Evolutionary conservation across 805 yeast genomes (phyloP).

Genomic region (Nakazawaea ernobii): DNA sequence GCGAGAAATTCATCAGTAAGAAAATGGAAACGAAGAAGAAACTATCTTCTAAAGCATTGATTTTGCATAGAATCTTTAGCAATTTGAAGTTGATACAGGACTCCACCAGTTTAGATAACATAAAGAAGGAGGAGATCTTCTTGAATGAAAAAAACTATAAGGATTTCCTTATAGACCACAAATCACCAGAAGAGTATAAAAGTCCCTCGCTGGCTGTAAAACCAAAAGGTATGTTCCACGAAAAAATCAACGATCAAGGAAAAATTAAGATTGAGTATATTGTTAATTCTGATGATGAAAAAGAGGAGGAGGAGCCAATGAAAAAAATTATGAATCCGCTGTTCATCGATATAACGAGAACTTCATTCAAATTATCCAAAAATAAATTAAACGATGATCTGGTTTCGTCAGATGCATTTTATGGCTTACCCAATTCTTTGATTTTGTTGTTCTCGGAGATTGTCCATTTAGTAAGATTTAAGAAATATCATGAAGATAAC

Average conservation of each 20-base stretch:
- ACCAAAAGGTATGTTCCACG: constrained; percentile 32
- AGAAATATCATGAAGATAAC: constrained; percentile 42
- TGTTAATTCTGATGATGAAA: constrained; percentile 24
- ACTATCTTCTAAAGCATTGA: constrained; percentile 68
- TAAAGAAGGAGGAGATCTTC: constrained; percentile 27
- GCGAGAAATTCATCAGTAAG: constrained; percentile 67
- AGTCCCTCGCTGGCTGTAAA: constrained; percentile 8
- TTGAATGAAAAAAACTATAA: constrained; percentile 28
- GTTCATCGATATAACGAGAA: constrained; percentile 37
- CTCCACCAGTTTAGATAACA: constrained; percentile 49
- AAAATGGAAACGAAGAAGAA: constrained; percentile 62
- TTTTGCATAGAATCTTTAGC: constrained; percentile 73
- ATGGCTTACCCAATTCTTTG: constrained; percentile 80
- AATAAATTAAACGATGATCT: constrained; percentile 47
- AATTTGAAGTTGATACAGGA: constrained; percentile 73
- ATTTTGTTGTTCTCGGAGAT: constrained; percentile 68
- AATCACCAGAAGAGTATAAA: constrained; percentile 10
- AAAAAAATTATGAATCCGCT: constrained; percentile 22
- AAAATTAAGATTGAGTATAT: constrained; percentile 41
- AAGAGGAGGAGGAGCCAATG: not conserved
- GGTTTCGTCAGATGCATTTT: constrained; percentile 72
- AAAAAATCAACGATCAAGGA: constrained; percentile 39
- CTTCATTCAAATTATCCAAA: constrained; percentile 31
- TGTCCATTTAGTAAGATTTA: constrained; percentile 59
- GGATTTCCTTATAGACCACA: constrained; percentile 23